Percentiles rank a stretch among this genome's conserved stretches.
These are phyloP conservation scores for Osmanthus fragrans DNA, from an alignment of 257 asterid species.

Conservation along the genomic window DNA sequence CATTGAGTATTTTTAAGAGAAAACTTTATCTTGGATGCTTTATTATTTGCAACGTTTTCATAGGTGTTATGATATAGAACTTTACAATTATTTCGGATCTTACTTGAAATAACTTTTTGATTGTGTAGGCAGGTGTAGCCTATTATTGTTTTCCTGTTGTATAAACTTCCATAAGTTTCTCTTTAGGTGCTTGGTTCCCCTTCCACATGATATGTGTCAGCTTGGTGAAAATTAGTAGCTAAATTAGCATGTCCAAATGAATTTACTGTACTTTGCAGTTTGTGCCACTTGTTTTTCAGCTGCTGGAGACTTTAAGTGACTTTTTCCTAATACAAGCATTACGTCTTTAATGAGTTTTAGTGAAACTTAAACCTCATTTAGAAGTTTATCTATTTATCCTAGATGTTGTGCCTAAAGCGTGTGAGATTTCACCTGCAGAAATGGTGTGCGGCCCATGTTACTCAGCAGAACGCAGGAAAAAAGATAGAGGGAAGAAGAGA, in stretches of 20 bases:
- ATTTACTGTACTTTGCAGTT: neutral
- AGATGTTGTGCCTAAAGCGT: neutral
- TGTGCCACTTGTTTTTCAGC: neutral
- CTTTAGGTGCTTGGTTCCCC: no score
- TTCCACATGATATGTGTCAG: neutral
- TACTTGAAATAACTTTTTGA: neutral
- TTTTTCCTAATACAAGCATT: neutral
- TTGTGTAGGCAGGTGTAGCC: neutral
- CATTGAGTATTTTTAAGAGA: neutral
- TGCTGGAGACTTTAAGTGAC: neutral
- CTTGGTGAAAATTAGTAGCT: neutral
- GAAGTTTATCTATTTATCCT: neutral
- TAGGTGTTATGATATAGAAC: neutral
- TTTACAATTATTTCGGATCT: neutral
- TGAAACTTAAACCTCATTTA: neutral
- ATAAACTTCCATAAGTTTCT: no score
- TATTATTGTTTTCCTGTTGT: neutral
- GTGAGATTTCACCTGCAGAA: conserved; percentile 44
- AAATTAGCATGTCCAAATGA: neutral
- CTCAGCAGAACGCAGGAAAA: conserved; percentile 72
- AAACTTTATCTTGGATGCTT: neutral
- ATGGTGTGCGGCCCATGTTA: conserved; percentile 52
- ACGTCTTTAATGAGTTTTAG: no score
- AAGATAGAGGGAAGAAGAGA: conserved; percentile 75
- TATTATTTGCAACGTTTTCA: neutral